phyloP scores from a whole-genome alignment of 345 rosid species.

The Salix exigua region DNA sequence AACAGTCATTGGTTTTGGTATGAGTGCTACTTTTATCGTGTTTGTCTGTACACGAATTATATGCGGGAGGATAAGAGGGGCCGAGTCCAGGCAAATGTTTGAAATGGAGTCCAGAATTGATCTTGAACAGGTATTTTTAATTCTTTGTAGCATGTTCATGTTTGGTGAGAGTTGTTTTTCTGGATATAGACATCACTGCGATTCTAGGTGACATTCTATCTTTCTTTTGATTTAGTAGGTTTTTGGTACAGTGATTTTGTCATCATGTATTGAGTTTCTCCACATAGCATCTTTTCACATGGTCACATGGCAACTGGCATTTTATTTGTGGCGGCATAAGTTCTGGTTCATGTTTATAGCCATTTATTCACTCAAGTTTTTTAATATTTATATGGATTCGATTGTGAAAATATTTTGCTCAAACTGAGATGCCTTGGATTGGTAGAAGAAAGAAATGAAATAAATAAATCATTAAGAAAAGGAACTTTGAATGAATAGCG shows the following conservation, averaged over 20 bases:
- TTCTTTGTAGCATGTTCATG: not conserved
- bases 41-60: constrained; percentile 61
- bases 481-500: not conserved
- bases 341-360: not conserved
- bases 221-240: not conserved
- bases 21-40: constrained; percentile 59
- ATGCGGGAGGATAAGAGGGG: constrained; percentile 46
- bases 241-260: not conserved
- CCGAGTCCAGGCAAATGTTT: constrained; percentile 39
- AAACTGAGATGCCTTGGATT: too few species aligned
- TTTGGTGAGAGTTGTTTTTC: not conserved
- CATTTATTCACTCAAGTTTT: not conserved
- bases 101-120: constrained; percentile 47
- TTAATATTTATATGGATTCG: not conserved
- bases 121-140: constrained; percentile 45
- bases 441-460: not conserved
- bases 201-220: not conserved
- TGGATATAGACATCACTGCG: not conserved
- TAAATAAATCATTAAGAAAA: too few species aligned
- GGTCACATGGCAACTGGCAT: not conserved
- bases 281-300: not conserved
- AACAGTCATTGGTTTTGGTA: constrained; percentile 56
- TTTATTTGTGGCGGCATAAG: not conserved
- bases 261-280: not conserved
- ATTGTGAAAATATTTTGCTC: not conserved